A percentile compares a stretch with the other conserved stretches of the same genome.
Conservation (phyloP, 83 land plant genomes). For the Picea abies region DNA sequence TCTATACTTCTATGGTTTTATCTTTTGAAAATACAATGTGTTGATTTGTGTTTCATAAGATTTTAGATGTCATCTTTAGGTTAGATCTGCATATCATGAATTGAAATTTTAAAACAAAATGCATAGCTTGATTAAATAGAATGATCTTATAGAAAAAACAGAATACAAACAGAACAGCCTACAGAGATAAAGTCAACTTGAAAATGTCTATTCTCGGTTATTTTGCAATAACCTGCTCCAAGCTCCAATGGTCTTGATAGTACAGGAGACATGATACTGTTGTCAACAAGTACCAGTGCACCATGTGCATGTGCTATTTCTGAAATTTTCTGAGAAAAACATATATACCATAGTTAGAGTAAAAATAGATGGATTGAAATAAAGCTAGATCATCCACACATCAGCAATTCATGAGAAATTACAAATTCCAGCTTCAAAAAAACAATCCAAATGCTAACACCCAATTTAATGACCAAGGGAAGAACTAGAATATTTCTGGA, state of each 20-base stretch:
- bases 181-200: neutral
- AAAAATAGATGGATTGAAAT: conserved; percentile 1
- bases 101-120: too few species aligned
- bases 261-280: conserved; percentile 98
- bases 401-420: neutral
- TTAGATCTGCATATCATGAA: too few species aligned
- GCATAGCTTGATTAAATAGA: neutral
- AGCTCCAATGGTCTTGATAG: conserved; percentile 89
- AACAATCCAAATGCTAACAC: neutral
- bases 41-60: too few species aligned
- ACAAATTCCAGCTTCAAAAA: neutral
- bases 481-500: neutral
- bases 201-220: neutral
- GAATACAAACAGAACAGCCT: neutral
- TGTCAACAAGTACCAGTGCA: conserved; percentile 93
- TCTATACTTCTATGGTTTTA: too few species aligned
- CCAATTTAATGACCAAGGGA: neutral
- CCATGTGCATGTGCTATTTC: conserved; percentile 82
- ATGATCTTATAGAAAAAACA: neutral
- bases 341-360: conserved; percentile 1
- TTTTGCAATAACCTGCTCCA: conserved; percentile 78
- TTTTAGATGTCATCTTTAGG: too few species aligned
- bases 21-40: too few species aligned
- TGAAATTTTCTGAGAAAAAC: conserved; percentile 72
- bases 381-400: neutral